A percentile compares a stretch with the other conserved stretches of the same genome.
phyloP scores from a whole-genome alignment of 2,329 filamentous ascomycete species.

The Pestalotiopsis sp. region DNA sequence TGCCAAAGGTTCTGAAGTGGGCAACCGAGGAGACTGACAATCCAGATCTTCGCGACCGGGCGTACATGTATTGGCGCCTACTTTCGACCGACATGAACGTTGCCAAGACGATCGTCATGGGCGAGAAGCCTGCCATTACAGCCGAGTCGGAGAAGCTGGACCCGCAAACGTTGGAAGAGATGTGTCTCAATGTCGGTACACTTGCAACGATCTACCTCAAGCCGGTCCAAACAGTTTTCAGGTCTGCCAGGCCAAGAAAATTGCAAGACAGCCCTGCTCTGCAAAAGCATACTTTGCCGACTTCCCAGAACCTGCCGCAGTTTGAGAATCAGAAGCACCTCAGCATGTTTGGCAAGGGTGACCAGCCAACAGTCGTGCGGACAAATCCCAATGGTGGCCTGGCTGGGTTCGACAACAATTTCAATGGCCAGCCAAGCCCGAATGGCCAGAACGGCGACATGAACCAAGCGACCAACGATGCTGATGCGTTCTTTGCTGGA shows the following conservation, averaged over 20 bases:
- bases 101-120: conserved; percentile 91
- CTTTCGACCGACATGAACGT: conserved; percentile 87
- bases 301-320: conserved; percentile 47
- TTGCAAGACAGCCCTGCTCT: conserved; percentile 83
- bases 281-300: conserved; percentile 68
- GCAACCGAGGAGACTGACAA: conserved; percentile 99
- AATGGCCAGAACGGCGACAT: conserved; percentile 46
- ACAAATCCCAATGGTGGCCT: conserved; percentile 21
- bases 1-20: conserved; percentile 96
- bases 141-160: conserved; percentile 95
- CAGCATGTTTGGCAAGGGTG: conserved; percentile 56
- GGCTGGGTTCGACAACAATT: conserved; percentile 21
- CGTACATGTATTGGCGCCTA: conserved; percentile 99
- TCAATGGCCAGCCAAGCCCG: conserved; percentile 13
- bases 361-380: conserved; percentile 51
- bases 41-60: conserved; percentile 89
- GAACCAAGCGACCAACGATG: conserved; percentile 74
- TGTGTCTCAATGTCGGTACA: conserved; percentile 95
- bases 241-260: conserved; percentile 77
- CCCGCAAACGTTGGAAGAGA: conserved; percentile 87
- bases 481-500: conserved; percentile 85
- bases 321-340: conserved; percentile 61
- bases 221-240: conserved; percentile 95
- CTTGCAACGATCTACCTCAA: conserved; percentile 97
- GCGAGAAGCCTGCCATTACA: conserved; percentile 93